Evolutionary conservation across 2,329 filamentous ascomycete genomes (phyloP).

Genomic region (Aspergillus transmontanensis): DNA sequence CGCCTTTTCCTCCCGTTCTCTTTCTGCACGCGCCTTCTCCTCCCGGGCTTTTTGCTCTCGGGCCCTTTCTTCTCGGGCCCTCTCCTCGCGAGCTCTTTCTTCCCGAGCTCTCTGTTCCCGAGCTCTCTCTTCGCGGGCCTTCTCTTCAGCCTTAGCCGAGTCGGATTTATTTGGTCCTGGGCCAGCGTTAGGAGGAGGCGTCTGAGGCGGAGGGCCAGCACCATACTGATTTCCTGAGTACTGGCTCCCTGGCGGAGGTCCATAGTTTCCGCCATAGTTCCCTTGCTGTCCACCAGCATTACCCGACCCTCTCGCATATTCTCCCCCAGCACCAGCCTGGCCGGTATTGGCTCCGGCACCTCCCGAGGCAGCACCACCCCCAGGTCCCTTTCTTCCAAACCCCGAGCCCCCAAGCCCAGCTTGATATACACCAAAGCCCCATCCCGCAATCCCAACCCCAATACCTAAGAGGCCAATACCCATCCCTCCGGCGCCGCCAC

Average conservation of each 20-base stretch:
- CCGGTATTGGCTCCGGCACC: slow-evolving; percentile 7
- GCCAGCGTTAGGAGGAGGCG: slow-evolving; percentile 25
- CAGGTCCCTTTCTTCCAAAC: slow-evolving; percentile 21
- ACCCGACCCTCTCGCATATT: slow-evolving; percentile 28
- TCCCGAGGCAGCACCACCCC: slow-evolving; percentile 5
- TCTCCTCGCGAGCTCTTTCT: background rate
- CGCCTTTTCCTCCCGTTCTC: background rate
- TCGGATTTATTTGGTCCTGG: slow-evolving; percentile 17
- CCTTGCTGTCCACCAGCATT: slow-evolving; percentile 30
- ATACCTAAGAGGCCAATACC: slow-evolving; percentile 73
- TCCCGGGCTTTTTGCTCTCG: background rate
- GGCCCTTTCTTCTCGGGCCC: background rate
- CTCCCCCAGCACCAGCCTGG: slow-evolving; percentile 23
- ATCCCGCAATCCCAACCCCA: slow-evolving; percentile 74
- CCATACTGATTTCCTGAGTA: slow-evolving; percentile 39
- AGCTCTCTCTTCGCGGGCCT: slow-evolving; percentile 4
- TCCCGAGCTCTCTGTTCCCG: background rate
- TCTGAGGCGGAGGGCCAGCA: slow-evolving; percentile 30
- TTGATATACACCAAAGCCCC: slow-evolving; percentile 72
- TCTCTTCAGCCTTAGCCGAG: slow-evolving; percentile 21
- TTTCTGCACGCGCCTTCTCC: too few species aligned
- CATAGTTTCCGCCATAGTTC: slow-evolving; percentile 32
- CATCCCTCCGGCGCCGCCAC: slow-evolving; percentile 71
- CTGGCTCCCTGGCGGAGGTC: slow-evolving; percentile 32
- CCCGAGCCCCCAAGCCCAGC: slow-evolving; percentile 28